Evolutionary conservation across 306 rosid species (phyloP).

Genomic region (Hippophae rhamnoides): DNA sequence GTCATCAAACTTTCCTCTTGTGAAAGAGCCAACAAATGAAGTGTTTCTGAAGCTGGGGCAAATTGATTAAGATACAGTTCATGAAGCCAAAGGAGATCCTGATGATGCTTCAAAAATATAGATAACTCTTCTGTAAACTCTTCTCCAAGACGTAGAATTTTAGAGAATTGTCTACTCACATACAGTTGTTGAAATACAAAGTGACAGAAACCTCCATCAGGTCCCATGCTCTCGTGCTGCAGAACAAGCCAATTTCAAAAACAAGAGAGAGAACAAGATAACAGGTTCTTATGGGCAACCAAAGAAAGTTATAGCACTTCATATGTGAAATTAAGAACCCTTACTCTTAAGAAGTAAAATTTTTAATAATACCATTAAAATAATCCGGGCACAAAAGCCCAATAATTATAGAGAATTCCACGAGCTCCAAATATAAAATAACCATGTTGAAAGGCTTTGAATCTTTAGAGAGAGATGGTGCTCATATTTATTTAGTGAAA

Average conservation of each 20-base stretch:
- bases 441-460: too few relatives aligned
- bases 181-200: conserved; percentile 69
- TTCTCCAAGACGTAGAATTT: conserved; percentile 90
- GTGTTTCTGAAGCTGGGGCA: conserved; percentile 79
- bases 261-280: too few relatives aligned
- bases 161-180: conserved; percentile 59
- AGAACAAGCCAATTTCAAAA: conserved; percentile 17
- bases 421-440: too few relatives aligned
- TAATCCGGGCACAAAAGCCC: too few relatives aligned
- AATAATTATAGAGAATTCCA: too few relatives aligned
- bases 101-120: conserved; percentile 68
- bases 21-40: conserved; percentile 70
- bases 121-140: conserved; percentile 83
- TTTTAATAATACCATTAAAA: too few relatives aligned
- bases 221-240: conserved; percentile 93
- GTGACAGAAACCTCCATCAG: conserved; percentile 83
- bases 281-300: too few relatives aligned
- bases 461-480: too few relatives aligned
- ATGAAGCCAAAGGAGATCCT: conserved; percentile 92
- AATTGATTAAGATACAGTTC: conserved; percentile 81
- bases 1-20: conserved; percentile 36
- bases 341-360: too few relatives aligned
- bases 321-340: too few relatives aligned
- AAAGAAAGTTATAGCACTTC: too few relatives aligned
- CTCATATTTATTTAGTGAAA: too few relatives aligned